Percentiles rank a stretch among this genome's conserved stretches.
Evolutionary conservation across 2,329 filamentous ascomycete genomes (phyloP).

Genomic region (Cercospora citrullina): DNA sequence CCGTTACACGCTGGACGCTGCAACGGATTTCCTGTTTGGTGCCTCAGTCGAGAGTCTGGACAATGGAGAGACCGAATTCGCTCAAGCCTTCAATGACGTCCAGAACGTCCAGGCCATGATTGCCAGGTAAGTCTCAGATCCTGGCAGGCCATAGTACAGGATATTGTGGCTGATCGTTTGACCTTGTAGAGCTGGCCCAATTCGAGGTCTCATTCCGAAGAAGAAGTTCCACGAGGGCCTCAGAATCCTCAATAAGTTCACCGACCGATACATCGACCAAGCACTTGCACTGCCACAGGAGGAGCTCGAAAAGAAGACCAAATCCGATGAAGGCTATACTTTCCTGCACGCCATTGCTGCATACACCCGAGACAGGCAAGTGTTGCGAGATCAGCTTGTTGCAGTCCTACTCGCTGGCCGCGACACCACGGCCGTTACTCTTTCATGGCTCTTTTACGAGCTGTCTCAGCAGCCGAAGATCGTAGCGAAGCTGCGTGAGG

Average conservation of each 20-base stretch:
- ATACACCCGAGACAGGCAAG: conserved; percentile 67
- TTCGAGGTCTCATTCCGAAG: conserved; percentile 64
- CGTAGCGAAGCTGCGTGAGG: conserved; percentile 67
- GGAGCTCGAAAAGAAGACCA: conserved; percentile 72
- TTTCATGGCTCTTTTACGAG: conserved; percentile 83
- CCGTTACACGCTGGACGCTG: conserved; percentile 79
- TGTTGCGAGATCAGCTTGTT: conserved; percentile 82
- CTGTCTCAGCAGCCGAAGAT: conserved; percentile 69
- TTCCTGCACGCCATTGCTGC: conserved; percentile 83
- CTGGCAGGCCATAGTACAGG: not conserved
- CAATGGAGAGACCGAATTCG: conserved; percentile 66
- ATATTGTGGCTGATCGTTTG: not conserved
- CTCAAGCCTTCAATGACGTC: conserved; percentile 77
- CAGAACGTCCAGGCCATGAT: conserved; percentile 71
- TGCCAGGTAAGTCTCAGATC: conserved; percentile 45
- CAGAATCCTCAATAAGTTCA: conserved; percentile 70
- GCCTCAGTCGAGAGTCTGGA: conserved; percentile 64
- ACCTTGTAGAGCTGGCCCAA: conserved; percentile 53
- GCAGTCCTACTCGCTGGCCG: conserved; percentile 80
- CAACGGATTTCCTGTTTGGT: conserved; percentile 84
- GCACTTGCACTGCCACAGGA: conserved; percentile 67
- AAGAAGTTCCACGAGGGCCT: conserved; percentile 64
- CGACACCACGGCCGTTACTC: conserved; percentile 80
- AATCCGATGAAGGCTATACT: conserved; percentile 71
- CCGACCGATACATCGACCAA: conserved; percentile 74